Evolutionary conservation across 202 grass and related monocot species (phyloP).

Genomic region (Cymbopogon flexuosus): DNA sequence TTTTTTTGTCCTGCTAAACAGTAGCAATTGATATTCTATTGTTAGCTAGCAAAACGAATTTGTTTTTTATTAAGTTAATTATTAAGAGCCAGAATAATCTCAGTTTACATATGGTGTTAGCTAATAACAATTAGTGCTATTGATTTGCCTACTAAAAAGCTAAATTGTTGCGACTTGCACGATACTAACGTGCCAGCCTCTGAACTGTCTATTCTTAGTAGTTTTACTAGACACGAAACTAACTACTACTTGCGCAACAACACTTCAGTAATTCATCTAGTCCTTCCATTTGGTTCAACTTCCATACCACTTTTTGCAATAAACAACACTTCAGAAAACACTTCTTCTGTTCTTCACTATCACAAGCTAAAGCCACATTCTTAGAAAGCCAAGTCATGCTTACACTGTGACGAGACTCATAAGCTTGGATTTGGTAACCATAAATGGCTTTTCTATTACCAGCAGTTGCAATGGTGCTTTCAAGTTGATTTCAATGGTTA

Average conservation of each 20-base stretch:
- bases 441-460: background rate
- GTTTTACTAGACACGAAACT: background rate
- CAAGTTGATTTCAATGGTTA: background rate
- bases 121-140: background rate
- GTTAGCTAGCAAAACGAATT: background rate
- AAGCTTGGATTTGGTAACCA: background rate
- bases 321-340: slow-evolving; percentile 1
- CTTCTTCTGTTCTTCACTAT: background rate
- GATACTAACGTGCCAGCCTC: background rate
- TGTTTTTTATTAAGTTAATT: background rate
- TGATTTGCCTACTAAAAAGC: background rate
- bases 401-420: background rate
- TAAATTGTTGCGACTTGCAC: background rate
- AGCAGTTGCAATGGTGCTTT: background rate
- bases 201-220: background rate
- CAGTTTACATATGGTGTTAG: background rate
- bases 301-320: background rate
- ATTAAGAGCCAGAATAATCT: background rate
- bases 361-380: background rate
- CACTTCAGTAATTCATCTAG: background rate
- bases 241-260: background rate
- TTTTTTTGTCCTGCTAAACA: background rate
- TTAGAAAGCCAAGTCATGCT: background rate
- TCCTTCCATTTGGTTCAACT: background rate
- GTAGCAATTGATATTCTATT: background rate